Conservation (phyloP, 2,329 filamentous ascomycete species). For the Aspergillaceae sp. region DNA sequence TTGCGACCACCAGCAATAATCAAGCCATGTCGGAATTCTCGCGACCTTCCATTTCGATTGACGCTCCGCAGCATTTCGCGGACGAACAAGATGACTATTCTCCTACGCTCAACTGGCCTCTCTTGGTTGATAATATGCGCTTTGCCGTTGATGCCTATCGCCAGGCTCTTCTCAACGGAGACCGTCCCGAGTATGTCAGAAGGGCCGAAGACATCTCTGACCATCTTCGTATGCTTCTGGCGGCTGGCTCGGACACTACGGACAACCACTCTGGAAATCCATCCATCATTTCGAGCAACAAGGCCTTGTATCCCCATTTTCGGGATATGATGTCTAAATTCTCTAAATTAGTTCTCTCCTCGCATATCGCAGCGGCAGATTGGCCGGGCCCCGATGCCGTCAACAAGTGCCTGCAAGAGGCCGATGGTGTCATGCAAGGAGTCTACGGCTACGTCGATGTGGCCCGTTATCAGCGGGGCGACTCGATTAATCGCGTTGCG, state of each 20-base stretch:
- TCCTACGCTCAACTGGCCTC: slow-evolving; percentile 76
- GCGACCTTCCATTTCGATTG: slow-evolving; percentile 36
- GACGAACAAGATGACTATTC: slow-evolving; percentile 64
- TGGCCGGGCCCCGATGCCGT: slow-evolving; percentile 91
- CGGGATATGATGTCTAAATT: slow-evolving; percentile 99
- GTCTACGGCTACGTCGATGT: slow-evolving; percentile 97
- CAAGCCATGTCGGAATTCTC: slow-evolving; percentile 47
- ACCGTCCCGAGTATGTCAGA: slow-evolving; percentile 82
- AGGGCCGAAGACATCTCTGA: slow-evolving; percentile 98
- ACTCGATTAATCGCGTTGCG: slow-evolving; percentile 84
- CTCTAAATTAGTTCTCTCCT: slow-evolving; percentile 96
- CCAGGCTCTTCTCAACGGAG: slow-evolving; percentile 73
- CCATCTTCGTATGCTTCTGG: slow-evolving; percentile 84
- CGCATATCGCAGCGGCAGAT: slow-evolving; percentile 92
- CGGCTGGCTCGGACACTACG: slow-evolving; percentile 90
- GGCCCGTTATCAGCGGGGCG: slow-evolving; percentile 82
- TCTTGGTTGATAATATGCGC: slow-evolving; percentile 87
- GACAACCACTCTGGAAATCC: slow-evolving; percentile 98
- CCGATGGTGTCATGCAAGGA: slow-evolving; percentile 88
- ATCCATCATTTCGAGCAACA: slow-evolving; percentile 98
- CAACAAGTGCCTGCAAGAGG: slow-evolving; percentile 90
- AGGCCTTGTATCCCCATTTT: slow-evolving; percentile 93
- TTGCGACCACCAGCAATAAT: slow-evolving; percentile 44
- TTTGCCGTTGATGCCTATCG: slow-evolving; percentile 81
- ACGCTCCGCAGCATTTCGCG: slow-evolving; percentile 74